phyloP scores from a whole-genome alignment of 306 rosid genomes.

The Dryas drummondii region DNA sequence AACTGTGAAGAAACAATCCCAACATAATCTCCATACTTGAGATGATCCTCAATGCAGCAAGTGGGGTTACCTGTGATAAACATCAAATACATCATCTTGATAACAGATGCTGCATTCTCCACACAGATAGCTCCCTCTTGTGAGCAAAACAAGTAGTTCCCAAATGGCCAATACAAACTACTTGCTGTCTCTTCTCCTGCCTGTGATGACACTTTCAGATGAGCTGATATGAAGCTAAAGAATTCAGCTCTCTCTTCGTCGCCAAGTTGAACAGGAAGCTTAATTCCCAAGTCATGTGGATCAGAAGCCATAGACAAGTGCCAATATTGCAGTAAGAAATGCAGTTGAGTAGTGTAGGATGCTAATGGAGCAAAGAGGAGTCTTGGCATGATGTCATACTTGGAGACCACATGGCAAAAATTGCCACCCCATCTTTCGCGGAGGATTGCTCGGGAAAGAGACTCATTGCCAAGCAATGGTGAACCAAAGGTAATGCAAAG shows the following conservation, averaged over 20 bases:
- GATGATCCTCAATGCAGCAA: conserved; percentile 68
- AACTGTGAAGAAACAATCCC: conserved; percentile 37
- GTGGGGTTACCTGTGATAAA: conserved; percentile 45
- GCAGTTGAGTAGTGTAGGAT: conserved; percentile 45
- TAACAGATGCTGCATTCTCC: conserved; percentile 54
- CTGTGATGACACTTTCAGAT: conserved; percentile 43
- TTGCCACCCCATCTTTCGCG: conserved; percentile 76
- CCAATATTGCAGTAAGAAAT: conserved; percentile 59
- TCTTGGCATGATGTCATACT: conserved; percentile 83
- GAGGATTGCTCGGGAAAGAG: conserved; percentile 59
- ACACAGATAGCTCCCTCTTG: conserved; percentile 71
- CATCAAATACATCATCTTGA: conserved; percentile 72
- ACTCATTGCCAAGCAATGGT: conserved; percentile 69
- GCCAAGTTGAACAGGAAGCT: conserved; percentile 37
- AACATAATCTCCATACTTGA: conserved; percentile 70
- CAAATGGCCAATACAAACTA: conserved; percentile 62
- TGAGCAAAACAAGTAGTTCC: conserved; percentile 67
- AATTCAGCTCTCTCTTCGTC: conserved; percentile 46
- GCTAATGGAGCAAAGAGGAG: conserved; percentile 62
- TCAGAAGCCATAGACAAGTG: conserved; percentile 50
- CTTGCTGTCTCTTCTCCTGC: conserved; percentile 34
- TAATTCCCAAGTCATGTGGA: conserved; percentile 29
- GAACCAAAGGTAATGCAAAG: conserved; percentile 83
- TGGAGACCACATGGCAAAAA: conserved; percentile 74
- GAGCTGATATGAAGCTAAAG: conserved; percentile 35